These are phyloP conservation scores for Acarospora socialis DNA, from an alignment of 2,329 filamentous ascomycete genomes.

Conservation along the genomic window DNA sequence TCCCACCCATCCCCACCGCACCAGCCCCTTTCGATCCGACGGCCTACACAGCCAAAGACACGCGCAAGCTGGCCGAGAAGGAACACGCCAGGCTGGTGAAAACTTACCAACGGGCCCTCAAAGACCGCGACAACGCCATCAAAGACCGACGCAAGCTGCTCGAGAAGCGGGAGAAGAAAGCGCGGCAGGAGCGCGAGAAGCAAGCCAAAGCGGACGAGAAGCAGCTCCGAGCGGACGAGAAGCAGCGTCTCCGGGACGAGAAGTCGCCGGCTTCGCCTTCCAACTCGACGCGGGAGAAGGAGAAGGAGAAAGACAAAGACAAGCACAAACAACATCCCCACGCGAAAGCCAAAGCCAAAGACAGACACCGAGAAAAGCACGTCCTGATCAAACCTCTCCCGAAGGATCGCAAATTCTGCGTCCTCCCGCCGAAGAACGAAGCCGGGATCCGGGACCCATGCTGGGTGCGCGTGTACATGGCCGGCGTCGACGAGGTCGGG, in stretches of 20 bases:
- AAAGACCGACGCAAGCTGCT: slow-evolving; percentile 17
- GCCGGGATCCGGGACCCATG: slow-evolving; percentile 48
- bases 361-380: slow-evolving; percentile 12
- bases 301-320: slow-evolving; percentile 20
- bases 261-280: not conserved
- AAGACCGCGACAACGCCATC: slow-evolving; percentile 50
- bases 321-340: slow-evolving; percentile 13
- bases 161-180: slow-evolving; percentile 15
- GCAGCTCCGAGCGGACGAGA: slow-evolving; percentile 21
- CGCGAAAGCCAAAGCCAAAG: slow-evolving; percentile 13
- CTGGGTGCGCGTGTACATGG: slow-evolving; percentile 72
- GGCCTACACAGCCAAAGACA: slow-evolving; percentile 47
- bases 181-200: slow-evolving; percentile 25
- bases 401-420: slow-evolving; percentile 66
- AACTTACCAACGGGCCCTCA: slow-evolving; percentile 50
- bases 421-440: slow-evolving; percentile 46
- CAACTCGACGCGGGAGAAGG: slow-evolving; percentile 13
- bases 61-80: slow-evolving; percentile 54
- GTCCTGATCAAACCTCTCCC: slow-evolving; percentile 15
- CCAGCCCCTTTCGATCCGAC: slow-evolving; percentile 43
- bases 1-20: slow-evolving; percentile 39
- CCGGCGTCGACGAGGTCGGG: slow-evolving; percentile 67
- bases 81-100: slow-evolving; percentile 50
- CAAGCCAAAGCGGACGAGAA: slow-evolving; percentile 25
- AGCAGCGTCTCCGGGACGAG: slow-evolving; percentile 20